Conservation (phyloP, 495 filamentous ascomycete genomes). For the Trichoderma erinaceum region DNA sequence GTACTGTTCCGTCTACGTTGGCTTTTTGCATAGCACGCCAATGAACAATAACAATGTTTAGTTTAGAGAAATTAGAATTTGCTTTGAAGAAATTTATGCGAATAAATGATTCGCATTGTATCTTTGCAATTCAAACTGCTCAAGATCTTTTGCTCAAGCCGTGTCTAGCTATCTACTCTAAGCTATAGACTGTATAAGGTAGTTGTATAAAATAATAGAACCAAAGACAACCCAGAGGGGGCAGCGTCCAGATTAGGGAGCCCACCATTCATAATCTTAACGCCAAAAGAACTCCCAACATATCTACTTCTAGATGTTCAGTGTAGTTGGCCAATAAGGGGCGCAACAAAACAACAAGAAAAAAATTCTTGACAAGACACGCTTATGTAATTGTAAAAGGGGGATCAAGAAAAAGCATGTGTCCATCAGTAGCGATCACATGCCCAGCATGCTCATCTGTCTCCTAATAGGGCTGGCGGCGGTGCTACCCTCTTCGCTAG, state of each 20-base stretch:
- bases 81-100: not conserved
- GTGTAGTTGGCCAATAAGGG: not conserved
- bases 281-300: constrained; percentile 1
- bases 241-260: not conserved
- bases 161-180: constrained; percentile 10
- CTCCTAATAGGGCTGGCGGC: constrained; percentile 60
- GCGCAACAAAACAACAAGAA: not conserved
- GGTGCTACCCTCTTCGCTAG: constrained; percentile 55
- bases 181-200: not conserved
- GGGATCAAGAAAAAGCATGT: not conserved
- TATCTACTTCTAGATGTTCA: constrained; percentile 12
- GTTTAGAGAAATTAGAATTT: not conserved
- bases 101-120: not conserved
- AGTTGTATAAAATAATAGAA: not conserved
- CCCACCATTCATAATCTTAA: not conserved
- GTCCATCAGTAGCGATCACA: constrained; percentile 24
- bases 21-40: not conserved
- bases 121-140: not conserved
- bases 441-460: constrained; percentile 58
- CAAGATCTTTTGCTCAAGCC: not conserved
- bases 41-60: not conserved
- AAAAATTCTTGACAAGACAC: constrained; percentile 1
- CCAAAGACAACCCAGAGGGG: not conserved
- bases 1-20: not conserved
- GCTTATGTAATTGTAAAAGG: not conserved